These are phyloP conservation scores for Laguncularia racemosa DNA, from an alignment of 345 rosid genomes.

Conservation along the genomic window DNA sequence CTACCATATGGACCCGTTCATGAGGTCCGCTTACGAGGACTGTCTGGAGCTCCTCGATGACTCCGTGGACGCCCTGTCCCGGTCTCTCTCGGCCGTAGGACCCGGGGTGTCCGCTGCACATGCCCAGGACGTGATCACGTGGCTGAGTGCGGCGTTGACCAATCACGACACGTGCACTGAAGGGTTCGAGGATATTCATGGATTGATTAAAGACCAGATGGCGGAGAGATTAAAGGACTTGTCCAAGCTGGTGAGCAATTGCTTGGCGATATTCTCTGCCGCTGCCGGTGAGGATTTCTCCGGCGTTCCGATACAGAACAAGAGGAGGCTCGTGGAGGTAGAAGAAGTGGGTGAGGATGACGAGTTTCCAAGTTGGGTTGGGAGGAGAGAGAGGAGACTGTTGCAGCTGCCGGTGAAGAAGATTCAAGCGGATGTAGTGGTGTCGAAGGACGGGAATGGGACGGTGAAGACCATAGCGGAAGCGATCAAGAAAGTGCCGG, in stretches of 20 bases:
- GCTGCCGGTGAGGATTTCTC: slow-evolving; percentile 42
- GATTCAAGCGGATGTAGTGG: slow-evolving; percentile 77
- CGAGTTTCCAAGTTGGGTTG: slow-evolving; percentile 60
- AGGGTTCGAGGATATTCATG: slow-evolving; percentile 54
- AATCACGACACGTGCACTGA: slow-evolving; percentile 94
- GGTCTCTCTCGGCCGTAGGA: slow-evolving; percentile 46
- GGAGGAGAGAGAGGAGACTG: slow-evolving; percentile 50
- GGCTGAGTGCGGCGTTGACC: slow-evolving; percentile 92
- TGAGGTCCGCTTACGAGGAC: slow-evolving; percentile 70
- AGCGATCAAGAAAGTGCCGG: slow-evolving; percentile 89
- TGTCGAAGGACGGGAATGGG: slow-evolving; percentile 80
- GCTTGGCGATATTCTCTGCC: slow-evolving; percentile 70
- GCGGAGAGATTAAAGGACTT: slow-evolving; percentile 47
- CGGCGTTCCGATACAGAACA: slow-evolving; percentile 88
- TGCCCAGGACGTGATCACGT: slow-evolving; percentile 65
- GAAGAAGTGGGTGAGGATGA: slow-evolving; percentile 14
- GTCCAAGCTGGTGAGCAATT: slow-evolving; percentile 86
- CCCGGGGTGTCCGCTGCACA: no score
- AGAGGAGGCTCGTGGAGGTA: slow-evolving; percentile 39
- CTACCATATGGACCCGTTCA: slow-evolving; percentile 51
- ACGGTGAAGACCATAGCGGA: slow-evolving; percentile 72
- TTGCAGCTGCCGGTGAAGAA: slow-evolving; percentile 42
- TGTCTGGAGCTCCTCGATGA: slow-evolving; percentile 90
- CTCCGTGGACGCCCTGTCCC: slow-evolving; percentile 68
- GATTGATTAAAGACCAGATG: slow-evolving; percentile 63